Evolutionary conservation across 148 eudicot genomes (phyloP).

Genomic region (Selenicereus undatus): DNA sequence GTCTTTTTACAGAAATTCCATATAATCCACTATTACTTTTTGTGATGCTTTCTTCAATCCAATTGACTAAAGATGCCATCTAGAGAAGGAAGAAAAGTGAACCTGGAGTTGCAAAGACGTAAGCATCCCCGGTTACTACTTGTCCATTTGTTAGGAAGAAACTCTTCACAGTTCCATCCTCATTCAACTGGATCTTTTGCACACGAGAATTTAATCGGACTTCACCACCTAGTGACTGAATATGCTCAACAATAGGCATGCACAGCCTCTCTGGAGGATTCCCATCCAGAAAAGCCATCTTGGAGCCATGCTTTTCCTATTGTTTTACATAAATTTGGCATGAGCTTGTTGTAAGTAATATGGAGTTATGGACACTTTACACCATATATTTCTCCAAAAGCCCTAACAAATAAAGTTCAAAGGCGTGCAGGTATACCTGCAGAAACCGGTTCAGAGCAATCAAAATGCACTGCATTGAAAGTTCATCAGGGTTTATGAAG

Average conservation of each 20-base stretch:
- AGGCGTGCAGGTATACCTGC: conserved; percentile 46
- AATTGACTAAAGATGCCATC: not conserved
- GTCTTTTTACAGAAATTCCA: not conserved
- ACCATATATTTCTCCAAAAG: not conserved
- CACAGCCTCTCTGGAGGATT: conserved; percentile 98
- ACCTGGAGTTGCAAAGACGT: conserved; percentile 94
- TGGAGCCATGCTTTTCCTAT: conserved; percentile 98
- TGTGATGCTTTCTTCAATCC: not conserved
- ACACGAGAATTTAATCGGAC: conserved; percentile 74
- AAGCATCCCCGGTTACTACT: conserved; percentile 72
- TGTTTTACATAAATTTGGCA: conserved; percentile 1
- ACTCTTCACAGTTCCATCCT: conserved; percentile 66
- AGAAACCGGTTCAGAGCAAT: conserved; percentile 96
- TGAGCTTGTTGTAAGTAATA: conserved; percentile 13
- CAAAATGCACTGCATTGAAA: conserved; percentile 98
- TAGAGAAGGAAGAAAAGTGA: conserved; percentile 10
- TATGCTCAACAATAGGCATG: conserved; percentile 88
- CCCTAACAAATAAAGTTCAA: not conserved
- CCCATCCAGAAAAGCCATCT: conserved; percentile 98
- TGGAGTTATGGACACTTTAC: not conserved
- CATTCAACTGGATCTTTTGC: conserved; percentile 68
- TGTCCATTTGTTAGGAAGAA: conserved; percentile 67
- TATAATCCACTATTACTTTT: not conserved
- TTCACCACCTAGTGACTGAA: conserved; percentile 80
- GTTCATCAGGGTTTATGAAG: conserved; percentile 97